These are phyloP conservation scores for Bidens hawaiensis DNA, from an alignment of 140 eudicot species.

Conservation along the genomic window DNA sequence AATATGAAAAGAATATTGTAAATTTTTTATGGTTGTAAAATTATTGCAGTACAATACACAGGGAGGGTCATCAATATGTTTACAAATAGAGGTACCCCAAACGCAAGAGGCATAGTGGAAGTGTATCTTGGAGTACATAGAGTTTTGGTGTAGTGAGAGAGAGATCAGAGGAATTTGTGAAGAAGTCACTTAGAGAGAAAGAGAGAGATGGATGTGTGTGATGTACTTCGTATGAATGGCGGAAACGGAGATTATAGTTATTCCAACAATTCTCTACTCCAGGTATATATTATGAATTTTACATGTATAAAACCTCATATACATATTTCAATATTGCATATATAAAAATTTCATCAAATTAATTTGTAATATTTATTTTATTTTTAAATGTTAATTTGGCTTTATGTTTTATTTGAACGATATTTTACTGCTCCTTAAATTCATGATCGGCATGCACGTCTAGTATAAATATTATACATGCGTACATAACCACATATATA, in stretches of 20 bases:
- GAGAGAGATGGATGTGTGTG: slow-evolving; percentile 29
- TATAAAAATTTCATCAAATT: too few relatives aligned
- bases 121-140: not conserved
- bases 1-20: slow-evolving; percentile 2
- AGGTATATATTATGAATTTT: slow-evolving; percentile 21
- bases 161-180: too few relatives aligned
- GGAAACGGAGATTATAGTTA: slow-evolving; percentile 43
- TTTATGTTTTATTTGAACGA: too few relatives aligned
- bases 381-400: too few relatives aligned
- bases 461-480: too few relatives aligned
- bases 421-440: too few relatives aligned
- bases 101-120: not conserved
- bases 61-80: not conserved
- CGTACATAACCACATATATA: not conserved
- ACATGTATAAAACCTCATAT: not conserved
- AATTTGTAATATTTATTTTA: too few relatives aligned
- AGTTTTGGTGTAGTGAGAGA: not conserved
- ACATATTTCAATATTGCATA: not conserved
- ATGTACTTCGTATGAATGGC: slow-evolving; percentile 46
- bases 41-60: not conserved
- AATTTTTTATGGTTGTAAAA: not conserved
- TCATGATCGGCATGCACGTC: too few relatives aligned
- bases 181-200: too few relatives aligned
- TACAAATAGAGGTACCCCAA: slow-evolving; percentile 5
- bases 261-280: slow-evolving; percentile 45